Base-by-base conservation (phyloP, 306 rosid species). In the Prosopis cineraria region DNA sequence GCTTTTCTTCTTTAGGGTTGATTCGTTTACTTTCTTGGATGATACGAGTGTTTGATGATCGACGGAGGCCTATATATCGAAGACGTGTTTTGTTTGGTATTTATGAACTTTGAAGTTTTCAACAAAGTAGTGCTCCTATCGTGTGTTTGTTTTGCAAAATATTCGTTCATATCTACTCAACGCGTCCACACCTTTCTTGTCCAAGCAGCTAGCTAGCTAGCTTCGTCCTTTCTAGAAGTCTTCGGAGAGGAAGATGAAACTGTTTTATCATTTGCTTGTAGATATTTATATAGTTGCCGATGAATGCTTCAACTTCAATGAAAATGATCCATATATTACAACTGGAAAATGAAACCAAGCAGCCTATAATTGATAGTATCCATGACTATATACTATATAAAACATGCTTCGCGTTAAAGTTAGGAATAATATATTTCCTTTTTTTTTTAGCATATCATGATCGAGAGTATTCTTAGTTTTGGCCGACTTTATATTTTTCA, bases 51-150 rank as follows among this genome's bases (percentile, higher is more conserved):
- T 11, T 45, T 37, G 50, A 67, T 68, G 41, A 53, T 60, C 64
- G 63, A 71, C 62, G n/a, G n/a, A n/a, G n/a, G 36, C 25, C 69
- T 13, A 44, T 17, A 1, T 41, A 58, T 27, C 31, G 10, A 27
- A 80, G 82, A 66, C 79, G 80, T 45, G 79, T 27, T 62, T 52
- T 52, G 68, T 62, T 52, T 52, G 68, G 31, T 11, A 10, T 22
- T 72, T 34, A 13, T 68, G 44, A 11, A 14, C 31, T 22, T 40
- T 43, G 84, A 67, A 79, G 22, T 66, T 70, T 70, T 40, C 73
- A 39, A 68, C 40, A 27, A 63, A 10, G 63, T 58, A 2, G n/a
- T 12, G 36, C 65, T 58, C 17, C 36, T 0, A 5, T 25, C 16
- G 9, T 25, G 12, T 4, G 16, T 65, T 17, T 50, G 12, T 47